These are phyloP conservation scores for Pseudogymnoascus sp. DNA, from an alignment of 2,329 filamentous ascomycete species.

Conservation along the genomic window DNA sequence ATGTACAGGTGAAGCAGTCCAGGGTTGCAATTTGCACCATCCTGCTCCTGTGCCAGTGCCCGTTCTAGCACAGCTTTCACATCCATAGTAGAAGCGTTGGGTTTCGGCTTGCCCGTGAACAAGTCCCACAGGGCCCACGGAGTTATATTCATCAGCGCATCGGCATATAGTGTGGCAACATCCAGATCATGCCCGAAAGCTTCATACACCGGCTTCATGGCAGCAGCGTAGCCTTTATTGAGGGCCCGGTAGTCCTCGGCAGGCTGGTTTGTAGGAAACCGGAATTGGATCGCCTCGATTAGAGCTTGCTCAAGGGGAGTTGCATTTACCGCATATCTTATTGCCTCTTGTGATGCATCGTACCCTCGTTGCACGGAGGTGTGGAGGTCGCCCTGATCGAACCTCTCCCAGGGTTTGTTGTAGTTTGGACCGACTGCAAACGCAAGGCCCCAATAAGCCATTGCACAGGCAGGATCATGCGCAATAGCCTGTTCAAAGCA, in stretches of 20 bases:
- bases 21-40: slow-evolving; percentile 47
- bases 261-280: slow-evolving; percentile 49
- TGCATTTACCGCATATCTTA: slow-evolving; percentile 27
- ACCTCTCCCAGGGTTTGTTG: slow-evolving; percentile 70
- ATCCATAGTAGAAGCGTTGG: slow-evolving; percentile 48
- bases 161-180: slow-evolving; percentile 54
- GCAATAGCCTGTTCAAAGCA: slow-evolving; percentile 55
- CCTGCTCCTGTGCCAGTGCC: slow-evolving; percentile 38
- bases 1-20: slow-evolving; percentile 69
- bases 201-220: slow-evolving; percentile 48
- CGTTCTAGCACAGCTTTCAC: slow-evolving; percentile 49
- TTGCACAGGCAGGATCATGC: slow-evolving; percentile 45
- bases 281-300: slow-evolving; percentile 49
- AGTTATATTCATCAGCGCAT: slow-evolving; percentile 56
- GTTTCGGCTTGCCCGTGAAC: slow-evolving; percentile 45
- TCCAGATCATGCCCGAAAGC: slow-evolving; percentile 49
- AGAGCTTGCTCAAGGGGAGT: slow-evolving; percentile 52
- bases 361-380: slow-evolving; percentile 41
- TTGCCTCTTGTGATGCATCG: slow-evolving; percentile 37
- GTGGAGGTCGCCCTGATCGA: slow-evolving; percentile 52
- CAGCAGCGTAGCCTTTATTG: slow-evolving; percentile 52
- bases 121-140: slow-evolving; percentile 59
- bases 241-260: slow-evolving; percentile 42
- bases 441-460: slow-evolving; percentile 63
- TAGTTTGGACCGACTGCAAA: slow-evolving; percentile 68